Conservation (phyloP, 1,139 yeast genomes). For the Hansenula lynferdii region DNA sequence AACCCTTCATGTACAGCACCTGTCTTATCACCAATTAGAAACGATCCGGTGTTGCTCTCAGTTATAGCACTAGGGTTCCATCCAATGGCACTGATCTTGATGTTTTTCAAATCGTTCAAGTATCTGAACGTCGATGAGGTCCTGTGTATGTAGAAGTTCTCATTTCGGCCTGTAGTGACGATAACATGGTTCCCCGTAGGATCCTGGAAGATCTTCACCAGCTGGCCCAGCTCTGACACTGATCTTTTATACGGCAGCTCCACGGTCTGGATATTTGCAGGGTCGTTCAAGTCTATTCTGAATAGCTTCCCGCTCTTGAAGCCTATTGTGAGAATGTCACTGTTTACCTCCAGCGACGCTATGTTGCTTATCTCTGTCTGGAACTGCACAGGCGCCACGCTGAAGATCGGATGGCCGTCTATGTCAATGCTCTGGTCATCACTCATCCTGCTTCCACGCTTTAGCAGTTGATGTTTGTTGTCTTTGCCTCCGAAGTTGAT, state of each 20-base stretch:
- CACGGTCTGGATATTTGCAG: constrained; percentile 41
- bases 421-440: constrained; percentile 5
- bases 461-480: background rate
- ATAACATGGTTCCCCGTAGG: constrained; percentile 46
- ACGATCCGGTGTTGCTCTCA: constrained; percentile 35
- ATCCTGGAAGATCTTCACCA: constrained; percentile 39
- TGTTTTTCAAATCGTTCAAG: constrained; percentile 37
- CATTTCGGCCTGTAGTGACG: constrained; percentile 38
- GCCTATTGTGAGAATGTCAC: constrained; percentile 44
- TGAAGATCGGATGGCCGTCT: constrained; percentile 15
- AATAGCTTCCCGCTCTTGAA: constrained; percentile 39
- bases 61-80: constrained; percentile 38
- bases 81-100: constrained; percentile 35
- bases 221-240: constrained; percentile 21
- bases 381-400: constrained; percentile 49
- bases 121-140: constrained; percentile 32
- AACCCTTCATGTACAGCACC: constrained; percentile 42
- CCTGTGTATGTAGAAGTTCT: constrained; percentile 39
- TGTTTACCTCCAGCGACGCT: constrained; percentile 38
- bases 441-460: background rate
- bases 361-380: constrained; percentile 44
- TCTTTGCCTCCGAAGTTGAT: background rate
- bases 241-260: constrained; percentile 23
- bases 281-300: constrained; percentile 49
- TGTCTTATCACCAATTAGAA: constrained; percentile 42